Evolutionary conservation across 352 stramenopile species (phyloP).

Genomic region (Globisporangium solare): DNA sequence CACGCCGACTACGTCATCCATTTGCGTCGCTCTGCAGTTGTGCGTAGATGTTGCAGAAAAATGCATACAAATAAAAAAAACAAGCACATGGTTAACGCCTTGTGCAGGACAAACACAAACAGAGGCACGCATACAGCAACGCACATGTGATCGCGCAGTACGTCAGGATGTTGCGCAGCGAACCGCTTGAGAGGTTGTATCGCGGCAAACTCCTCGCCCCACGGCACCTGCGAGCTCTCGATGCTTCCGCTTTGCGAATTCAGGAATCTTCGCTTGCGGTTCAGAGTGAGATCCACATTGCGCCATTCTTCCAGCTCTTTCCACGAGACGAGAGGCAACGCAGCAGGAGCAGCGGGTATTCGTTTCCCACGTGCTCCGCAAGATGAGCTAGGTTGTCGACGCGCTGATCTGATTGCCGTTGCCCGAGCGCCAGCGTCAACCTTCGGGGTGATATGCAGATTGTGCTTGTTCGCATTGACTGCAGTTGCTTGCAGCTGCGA

Average conservation of each 20-base stretch:
- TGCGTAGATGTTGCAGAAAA: too few relatives aligned
- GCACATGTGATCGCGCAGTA: constrained; percentile 56
- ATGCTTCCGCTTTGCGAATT: constrained; percentile 30
- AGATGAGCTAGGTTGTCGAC: background rate
- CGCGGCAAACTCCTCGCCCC: constrained; percentile 53
- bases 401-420: background rate
- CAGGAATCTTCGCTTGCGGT: constrained; percentile 42
- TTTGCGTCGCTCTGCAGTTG: constrained; percentile 18
- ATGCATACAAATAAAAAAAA: too few relatives aligned
- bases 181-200: constrained; percentile 70
- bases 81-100: too few relatives aligned
- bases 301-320: constrained; percentile 53
- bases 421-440: too few relatives aligned
- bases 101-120: background rate
- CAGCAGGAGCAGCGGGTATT: background rate
- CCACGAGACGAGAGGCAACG: constrained; percentile 16
- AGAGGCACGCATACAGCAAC: constrained; percentile 1
- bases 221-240: constrained; percentile 41
- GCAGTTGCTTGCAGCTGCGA: too few relatives aligned
- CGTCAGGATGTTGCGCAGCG: constrained; percentile 37
- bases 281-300: constrained; percentile 54
- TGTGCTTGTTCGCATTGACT: too few relatives aligned
- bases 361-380: background rate
- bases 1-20: constrained; percentile 19
- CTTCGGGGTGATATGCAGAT: too few relatives aligned